These are phyloP conservation scores for Pseudocercospora musae DNA, from an alignment of 2,329 filamentous ascomycete genomes.

Conservation along the genomic window DNA sequence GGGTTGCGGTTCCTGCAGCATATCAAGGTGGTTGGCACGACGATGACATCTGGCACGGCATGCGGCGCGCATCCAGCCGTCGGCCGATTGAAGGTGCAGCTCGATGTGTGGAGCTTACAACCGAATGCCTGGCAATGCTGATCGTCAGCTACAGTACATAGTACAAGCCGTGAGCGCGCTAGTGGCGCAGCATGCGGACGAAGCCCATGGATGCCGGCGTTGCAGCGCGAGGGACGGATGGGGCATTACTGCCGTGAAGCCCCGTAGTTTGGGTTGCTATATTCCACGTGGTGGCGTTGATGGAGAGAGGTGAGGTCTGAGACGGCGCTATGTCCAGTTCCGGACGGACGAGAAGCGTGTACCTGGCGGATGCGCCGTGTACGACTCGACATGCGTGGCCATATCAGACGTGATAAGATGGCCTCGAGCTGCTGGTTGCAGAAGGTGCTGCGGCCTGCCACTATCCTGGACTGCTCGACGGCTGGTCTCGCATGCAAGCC, in stretches of 20 bases:
- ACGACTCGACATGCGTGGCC: slow-evolving; percentile 15
- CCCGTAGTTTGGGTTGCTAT: slow-evolving; percentile 11
- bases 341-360: slow-evolving; percentile 19
- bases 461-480: slow-evolving; percentile 4
- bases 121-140: slow-evolving; percentile 14
- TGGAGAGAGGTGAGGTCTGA: slow-evolving; percentile 2
- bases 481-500: slow-evolving; percentile 1
- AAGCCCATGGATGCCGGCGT: slow-evolving; percentile 11
- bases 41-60: slow-evolving; percentile 14
- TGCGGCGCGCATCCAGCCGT: slow-evolving; percentile 8
- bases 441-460: background rate
- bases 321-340: slow-evolving; percentile 14
- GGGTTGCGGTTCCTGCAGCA: slow-evolving; percentile 23
- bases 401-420: slow-evolving; percentile 11
- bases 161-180: slow-evolving; percentile 5
- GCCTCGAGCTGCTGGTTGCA: slow-evolving; percentile 1
- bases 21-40: slow-evolving; percentile 21
- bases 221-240: slow-evolving; percentile 4
- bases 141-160: slow-evolving; percentile 16
- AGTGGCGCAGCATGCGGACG: slow-evolving; percentile 13
- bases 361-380: slow-evolving; percentile 9
- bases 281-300: slow-evolving; percentile 20
- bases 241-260: slow-evolving; percentile 12
- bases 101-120: slow-evolving; percentile 2
- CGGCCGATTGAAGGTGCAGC: slow-evolving; percentile 4